Conservation (phyloP, 768 basidiomycete species). For the Tylopilus subfusipes region DNA sequence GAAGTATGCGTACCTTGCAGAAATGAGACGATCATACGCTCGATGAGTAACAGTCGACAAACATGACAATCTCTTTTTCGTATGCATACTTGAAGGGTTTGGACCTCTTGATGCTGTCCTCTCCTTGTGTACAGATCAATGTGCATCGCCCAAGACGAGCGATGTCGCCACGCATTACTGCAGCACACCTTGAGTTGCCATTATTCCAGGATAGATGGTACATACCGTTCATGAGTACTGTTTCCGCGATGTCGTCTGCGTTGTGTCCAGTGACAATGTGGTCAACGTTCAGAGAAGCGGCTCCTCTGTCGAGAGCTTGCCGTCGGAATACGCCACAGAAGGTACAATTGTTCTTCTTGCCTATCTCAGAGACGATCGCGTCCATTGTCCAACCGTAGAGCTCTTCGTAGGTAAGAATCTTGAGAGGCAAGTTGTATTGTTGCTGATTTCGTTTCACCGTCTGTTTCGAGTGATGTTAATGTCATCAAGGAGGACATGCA, state of each 20-base stretch:
- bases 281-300: conserved; percentile 81
- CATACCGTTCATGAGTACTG: conserved; percentile 97
- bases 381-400: conserved; percentile 99
- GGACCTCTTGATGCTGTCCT: conserved; percentile 92
- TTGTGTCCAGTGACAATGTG: conserved; percentile 99
- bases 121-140: conserved; percentile 90
- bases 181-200: background rate
- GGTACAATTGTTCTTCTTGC: conserved; percentile 97
- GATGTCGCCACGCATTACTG: conserved; percentile 98
- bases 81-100: conserved; percentile 99
- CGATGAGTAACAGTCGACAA: conserved; percentile 21
- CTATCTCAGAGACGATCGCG: conserved; percentile 88
- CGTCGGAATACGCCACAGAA: conserved; percentile 98
- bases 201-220: conserved; percentile 7
- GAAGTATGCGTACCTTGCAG: conserved; percentile 92
- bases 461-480: conserved; percentile 39
- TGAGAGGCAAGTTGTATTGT: conserved; percentile 92
- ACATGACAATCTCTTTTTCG: conserved; percentile 99
- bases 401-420: conserved; percentile 94
- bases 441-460: conserved; percentile 96
- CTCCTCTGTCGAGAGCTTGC: conserved; percentile 95
- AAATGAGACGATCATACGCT: conserved; percentile 7
- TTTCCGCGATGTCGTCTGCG: conserved; percentile 98
- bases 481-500: conserved; percentile 2
- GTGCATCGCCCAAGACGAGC: conserved; percentile 93